These are phyloP conservation scores for Thelephora terrestris DNA, from an alignment of 1,284 basidiomycete genomes.

Conservation along the genomic window DNA sequence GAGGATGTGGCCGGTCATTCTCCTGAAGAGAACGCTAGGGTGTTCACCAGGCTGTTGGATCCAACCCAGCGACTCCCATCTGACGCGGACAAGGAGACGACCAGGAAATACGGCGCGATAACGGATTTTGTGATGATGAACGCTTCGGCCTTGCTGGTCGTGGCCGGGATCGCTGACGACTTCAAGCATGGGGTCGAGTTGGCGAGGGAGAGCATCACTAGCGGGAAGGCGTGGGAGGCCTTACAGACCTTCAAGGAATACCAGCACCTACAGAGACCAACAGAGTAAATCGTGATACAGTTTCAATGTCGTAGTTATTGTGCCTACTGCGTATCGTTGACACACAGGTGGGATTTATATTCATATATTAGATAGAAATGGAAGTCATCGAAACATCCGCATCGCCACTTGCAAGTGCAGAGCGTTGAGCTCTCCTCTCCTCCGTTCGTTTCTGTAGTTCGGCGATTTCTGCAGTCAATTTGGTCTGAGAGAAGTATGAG, in stretches of 20 bases:
- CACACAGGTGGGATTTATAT: too few relatives aligned
- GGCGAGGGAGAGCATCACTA: constrained; percentile 64
- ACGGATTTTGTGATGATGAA: constrained; percentile 71
- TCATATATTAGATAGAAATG: too few relatives aligned
- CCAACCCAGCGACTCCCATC: constrained; percentile 39
- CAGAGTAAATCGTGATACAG: too few relatives aligned
- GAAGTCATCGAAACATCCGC: too few relatives aligned
- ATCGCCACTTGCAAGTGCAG: neutral
- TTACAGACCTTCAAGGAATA: constrained; percentile 36
- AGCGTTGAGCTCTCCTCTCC: constrained; percentile 8
- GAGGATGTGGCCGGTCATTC: constrained; percentile 60
- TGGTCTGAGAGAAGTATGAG: constrained; percentile 24
- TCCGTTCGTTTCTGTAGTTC: constrained; percentile 26
- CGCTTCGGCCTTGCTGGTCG: constrained; percentile 71
- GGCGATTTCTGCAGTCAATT: constrained; percentile 39
- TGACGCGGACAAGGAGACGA: constrained; percentile 29
- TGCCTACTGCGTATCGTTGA: too few relatives aligned
- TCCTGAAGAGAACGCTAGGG: constrained; percentile 66
- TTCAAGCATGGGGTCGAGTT: constrained; percentile 65
- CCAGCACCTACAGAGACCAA: too few relatives aligned
- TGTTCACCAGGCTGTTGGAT: constrained; percentile 48
- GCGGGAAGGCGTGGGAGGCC: constrained; percentile 70
- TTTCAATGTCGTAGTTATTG: too few relatives aligned
- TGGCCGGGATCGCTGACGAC: constrained; percentile 63
- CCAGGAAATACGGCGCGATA: constrained; percentile 43